Evolutionary conservation across 768 basidiomycete species (phyloP), one percentile per base, ranked within the genome.

Genomic region (Russula sp.): DNA sequence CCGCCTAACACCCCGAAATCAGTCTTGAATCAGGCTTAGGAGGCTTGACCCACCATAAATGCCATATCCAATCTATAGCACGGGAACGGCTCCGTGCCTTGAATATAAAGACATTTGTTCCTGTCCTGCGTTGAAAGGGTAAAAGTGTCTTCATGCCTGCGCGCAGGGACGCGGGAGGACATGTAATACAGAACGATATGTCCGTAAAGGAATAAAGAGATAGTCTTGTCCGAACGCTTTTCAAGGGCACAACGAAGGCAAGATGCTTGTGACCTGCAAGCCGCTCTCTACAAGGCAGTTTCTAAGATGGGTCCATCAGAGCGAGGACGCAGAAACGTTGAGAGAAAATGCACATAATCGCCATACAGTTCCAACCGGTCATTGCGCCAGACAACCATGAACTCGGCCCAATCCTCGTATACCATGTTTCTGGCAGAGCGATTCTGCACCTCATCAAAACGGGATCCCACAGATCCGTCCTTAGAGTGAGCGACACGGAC

Each of bases 41-140:
- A 32, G 11, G 48, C 31, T 35, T 42, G 31, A 64, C 62, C 22
- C 67, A 87, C 94, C 91, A 94, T 51, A 97, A 76, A 57, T 84
- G 80, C 94, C 94, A 97, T 50, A 85, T 78, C 95, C 95, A 98
- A 72, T 97, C 94, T 44, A 83, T 79, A 1, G 90, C 87, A 56
- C 92, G 78, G 6, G 88, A 85, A 34, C 90, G 83, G 65, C 84
- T 86, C 71, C 88, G 91, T 18, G 79, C 69, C 69, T 96, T 95
- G 74, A 95, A 90, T 34, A 96, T 79, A 72, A 94, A 96, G 32
- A 96, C 82, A 66, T 93, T 88, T 0, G 87, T 91, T 5, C 94
- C 92, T 63, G 82, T 81, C 55, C 79, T 72, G 11, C 78, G 74
- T 58, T 77, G 78, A 60, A 88, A 79, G 61, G 82, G 78, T 49